Evolutionary conservation across 2,329 filamentous ascomycete species (phyloP), one percentile per base, ranked within the genome.

Genomic region (Cytospora chrysosperma): DNA sequence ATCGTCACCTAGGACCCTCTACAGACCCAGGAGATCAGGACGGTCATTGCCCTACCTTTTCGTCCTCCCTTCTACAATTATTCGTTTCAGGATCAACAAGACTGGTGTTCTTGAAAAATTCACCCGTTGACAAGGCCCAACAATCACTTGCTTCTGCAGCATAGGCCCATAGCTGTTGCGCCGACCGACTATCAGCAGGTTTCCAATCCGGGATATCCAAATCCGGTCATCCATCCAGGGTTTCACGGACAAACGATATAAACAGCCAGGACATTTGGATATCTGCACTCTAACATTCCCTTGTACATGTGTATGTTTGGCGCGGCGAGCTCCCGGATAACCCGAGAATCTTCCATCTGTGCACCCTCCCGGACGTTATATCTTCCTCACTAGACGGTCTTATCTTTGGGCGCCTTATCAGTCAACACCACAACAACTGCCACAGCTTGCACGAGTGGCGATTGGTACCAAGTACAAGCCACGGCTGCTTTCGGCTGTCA

Each of bases 1-100:
- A 78, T 84, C 73, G 75, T 83, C 74, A 83, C 81, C 74, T 83
- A 83, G 72, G 40, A 56, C 61, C 56, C 64, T 61, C 62, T 56
- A 19, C 43, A 47, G 43, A 52, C 56, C 61, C 51, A 56, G 51
- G 54, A 63, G 61, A 52, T 52, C 58, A 52, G 49, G 61, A n/a
- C 51, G 37, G 49, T 32, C 51, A 55, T 61, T 49, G 32, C 27
- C 28, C 53, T 26, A 26, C 30, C 53, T 30, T n/a, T 26, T 32
- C 30, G 34, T 37, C 27, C 60, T 55, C 47, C 54, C 37, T n/a
- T 28, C 19, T 40, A 27, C 59, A 55, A 28, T 49, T 24, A 24
- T 54, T 19, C 27, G n/a, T n/a, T 58, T 32, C 52, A 32, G 47
- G 37, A 55, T 30, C 59, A 55, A 28, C 60, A 7, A 47, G 34